phyloP scores from a whole-genome alignment of 1,139 yeast genomes.

The Lodderomyces theae region DNA sequence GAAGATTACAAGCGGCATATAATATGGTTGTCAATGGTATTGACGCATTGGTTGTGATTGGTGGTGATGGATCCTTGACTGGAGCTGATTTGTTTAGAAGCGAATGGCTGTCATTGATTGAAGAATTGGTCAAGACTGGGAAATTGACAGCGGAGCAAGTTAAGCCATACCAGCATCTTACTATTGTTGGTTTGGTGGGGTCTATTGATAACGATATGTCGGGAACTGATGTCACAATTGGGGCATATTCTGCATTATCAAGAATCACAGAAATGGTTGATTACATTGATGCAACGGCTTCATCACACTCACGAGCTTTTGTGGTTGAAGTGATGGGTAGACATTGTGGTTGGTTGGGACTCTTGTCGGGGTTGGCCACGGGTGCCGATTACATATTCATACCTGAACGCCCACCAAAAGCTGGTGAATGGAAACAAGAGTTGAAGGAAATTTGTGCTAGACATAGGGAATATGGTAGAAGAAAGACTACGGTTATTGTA shows the following conservation, averaged over 20 bases:
- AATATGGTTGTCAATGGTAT: constrained; percentile 86
- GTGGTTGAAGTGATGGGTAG: constrained; percentile 99
- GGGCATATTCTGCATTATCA: constrained; percentile 91
- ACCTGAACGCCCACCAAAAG: constrained; percentile 83
- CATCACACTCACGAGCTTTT: constrained; percentile 95
- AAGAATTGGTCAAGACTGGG: constrained; percentile 59
- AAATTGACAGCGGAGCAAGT: constrained; percentile 57
- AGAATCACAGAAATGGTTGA: constrained; percentile 93
- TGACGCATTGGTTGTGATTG: constrained; percentile 95
- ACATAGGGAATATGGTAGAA: constrained; percentile 83
- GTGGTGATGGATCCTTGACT: constrained; percentile 97
- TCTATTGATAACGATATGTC: constrained; percentile 98
- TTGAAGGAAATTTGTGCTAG: constrained; percentile 67
- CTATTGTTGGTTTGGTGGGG: constrained; percentile 94
- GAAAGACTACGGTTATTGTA: constrained; percentile 92
- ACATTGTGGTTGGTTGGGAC: constrained; percentile 98
- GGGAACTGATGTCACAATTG: constrained; percentile 92
- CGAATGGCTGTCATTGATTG: constrained; percentile 88
- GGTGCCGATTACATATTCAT: constrained; percentile 93
- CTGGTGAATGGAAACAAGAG: constrained; percentile 70
- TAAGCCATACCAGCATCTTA: constrained; percentile 64
- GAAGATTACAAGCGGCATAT: constrained; percentile 78
- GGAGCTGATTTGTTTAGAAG: constrained; percentile 93
- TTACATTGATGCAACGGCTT: constrained; percentile 94
- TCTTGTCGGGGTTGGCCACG: constrained; percentile 94